Evolutionary conservation across 495 filamentous ascomycete genomes (phyloP), one percentile per base, ranked within the genome.

Genomic region (Podospora pseudoanserina): DNA sequence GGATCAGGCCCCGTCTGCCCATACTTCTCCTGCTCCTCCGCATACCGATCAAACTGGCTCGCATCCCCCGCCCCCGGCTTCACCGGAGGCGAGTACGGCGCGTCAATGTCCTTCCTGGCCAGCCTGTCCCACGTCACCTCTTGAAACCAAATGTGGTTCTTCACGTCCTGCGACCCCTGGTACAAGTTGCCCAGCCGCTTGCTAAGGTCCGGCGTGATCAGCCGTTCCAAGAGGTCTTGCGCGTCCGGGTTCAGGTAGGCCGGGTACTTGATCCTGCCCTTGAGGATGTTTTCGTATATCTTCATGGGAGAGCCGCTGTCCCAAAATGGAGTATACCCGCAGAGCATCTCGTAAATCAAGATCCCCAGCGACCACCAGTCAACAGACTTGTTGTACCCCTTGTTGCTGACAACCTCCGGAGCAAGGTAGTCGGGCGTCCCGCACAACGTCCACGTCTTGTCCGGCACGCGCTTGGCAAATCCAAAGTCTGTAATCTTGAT

Each of bases 401-500:
- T 98, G 70, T 92, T 95, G 23, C 92, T 90, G 16, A 99, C 96
- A 16, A 99, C 96, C 78, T 99, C 95, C 0, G 95, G 95, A 1
- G 95, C 95, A 49, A 99, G 86, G 76, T 99, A 99, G 80, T 99
- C 95, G n/a, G 95, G 95, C 23, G 95, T 99, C 65, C 95, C 95
- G 77, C 95, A 99, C 28, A 99, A 85, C 34, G 95, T 99, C 96
- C 96, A 98, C 19, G 95, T 99, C 79, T 97, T 97, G 82, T 99
- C 95, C 20, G 93, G 94, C 34, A 98, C 96, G 69, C 95, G 91
- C 82, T 99, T 99, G 26, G 96, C 96, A 75, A 99, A 98, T 1
- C 95, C 95, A 79, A 99, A 99, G 83, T 99, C 95, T 27, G 96
- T 98, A 71, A 99, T 98, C 80, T 98, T 98, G 66, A 99, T 80